phyloP scores from a whole-genome alignment of 495 filamentous ascomycete genomes.

The Staphylotrichum tortipilum region DNA sequence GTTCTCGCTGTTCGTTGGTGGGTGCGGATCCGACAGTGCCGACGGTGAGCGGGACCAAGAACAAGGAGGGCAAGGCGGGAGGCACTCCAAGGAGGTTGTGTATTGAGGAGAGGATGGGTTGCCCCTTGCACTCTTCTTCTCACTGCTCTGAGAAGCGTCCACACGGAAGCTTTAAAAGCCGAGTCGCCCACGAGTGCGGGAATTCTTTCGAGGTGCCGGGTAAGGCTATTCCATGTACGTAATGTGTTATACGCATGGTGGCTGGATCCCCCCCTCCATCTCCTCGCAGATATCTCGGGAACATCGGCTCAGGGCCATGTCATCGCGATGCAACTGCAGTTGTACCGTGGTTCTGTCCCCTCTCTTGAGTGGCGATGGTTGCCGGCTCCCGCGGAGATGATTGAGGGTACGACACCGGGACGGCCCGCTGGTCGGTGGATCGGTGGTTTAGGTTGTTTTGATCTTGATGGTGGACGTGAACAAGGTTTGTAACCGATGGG shows the following conservation, averaged over 20 bases:
- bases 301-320: conserved; percentile 30
- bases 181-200: not conserved
- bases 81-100: too few relatives aligned
- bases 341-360: conserved; percentile 31
- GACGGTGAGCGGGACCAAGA: too few relatives aligned
- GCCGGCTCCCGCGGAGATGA: conserved; percentile 3
- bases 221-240: conserved; percentile 22
- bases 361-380: conserved; percentile 6
- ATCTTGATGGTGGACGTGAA: not conserved
- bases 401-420: not conserved
- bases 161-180: too few relatives aligned
- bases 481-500: not conserved
- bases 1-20: too few relatives aligned
- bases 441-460: not conserved
- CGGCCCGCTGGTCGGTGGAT: conserved; percentile 1
- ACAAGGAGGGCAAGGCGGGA: too few relatives aligned
- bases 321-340: conserved; percentile 29
- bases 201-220: conserved; percentile 10
- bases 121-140: too few relatives aligned
- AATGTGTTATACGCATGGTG: conserved; percentile 31
- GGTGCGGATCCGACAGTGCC: too few relatives aligned
- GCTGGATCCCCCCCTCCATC: conserved; percentile 37
- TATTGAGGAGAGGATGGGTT: too few relatives aligned
- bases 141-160: too few relatives aligned
- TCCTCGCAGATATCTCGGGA: conserved; percentile 34